Percentiles rank a stretch among this genome's conserved stretches.
phyloP scores from a whole-genome alignment of 2,329 filamentous ascomycete genomes.

The Tolypocladium pustulatum region DNA sequence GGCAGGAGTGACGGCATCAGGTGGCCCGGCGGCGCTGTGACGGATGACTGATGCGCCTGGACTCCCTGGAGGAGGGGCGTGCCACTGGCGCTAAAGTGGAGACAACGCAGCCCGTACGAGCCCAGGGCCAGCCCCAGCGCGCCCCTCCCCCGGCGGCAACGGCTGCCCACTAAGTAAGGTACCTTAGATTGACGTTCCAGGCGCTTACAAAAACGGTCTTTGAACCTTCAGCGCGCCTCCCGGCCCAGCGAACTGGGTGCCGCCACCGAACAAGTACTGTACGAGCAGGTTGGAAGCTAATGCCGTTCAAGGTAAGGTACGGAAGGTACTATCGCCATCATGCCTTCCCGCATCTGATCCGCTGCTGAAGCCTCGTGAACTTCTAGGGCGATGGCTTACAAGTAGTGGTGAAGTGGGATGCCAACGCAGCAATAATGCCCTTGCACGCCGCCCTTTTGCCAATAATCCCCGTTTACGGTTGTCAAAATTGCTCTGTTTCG shows the following conservation, averaged over 20 bases:
- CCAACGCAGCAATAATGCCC: neutral
- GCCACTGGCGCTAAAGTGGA: neutral
- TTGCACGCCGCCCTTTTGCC: neutral
- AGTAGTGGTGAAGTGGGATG: neutral
- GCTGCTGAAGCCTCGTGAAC: neutral
- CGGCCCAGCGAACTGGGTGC: neutral
- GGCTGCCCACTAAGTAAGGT: neutral
- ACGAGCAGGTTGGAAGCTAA: too few species aligned
- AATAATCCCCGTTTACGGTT: neutral
- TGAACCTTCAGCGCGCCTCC: neutral
- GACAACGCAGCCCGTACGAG: neutral
- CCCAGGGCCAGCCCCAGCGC: too few species aligned
- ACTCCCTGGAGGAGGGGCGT: neutral
- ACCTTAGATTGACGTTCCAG: too few species aligned
- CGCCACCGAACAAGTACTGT: neutral
- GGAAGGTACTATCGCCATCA: too few species aligned
- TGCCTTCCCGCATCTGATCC: too few species aligned
- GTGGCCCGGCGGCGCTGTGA: neutral
- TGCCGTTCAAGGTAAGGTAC: too few species aligned
- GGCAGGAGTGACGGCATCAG: constrained; percentile 10
- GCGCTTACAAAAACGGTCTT: neutral
- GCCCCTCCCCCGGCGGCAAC: neutral
- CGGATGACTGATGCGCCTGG: neutral
- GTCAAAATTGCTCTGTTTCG: neutral
- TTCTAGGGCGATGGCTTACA: too few species aligned